Base-by-base conservation (phyloP, 805 yeast species). In the Zygoascus tannicola region DNA sequence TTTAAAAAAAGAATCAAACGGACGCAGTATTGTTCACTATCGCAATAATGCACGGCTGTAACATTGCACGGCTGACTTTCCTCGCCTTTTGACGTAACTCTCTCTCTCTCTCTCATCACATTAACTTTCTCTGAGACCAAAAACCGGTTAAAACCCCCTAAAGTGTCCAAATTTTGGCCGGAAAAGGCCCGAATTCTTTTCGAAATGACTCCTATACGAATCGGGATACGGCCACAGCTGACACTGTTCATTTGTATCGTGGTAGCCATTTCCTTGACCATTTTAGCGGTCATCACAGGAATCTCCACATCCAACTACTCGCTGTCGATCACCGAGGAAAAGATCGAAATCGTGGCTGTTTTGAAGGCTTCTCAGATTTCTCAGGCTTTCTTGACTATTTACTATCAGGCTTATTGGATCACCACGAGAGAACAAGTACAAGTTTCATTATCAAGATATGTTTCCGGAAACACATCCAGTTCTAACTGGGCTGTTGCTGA, bases 311-410 rank as follows among this genome's bases (percentile, higher is more conserved):
- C 56, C 18, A 60, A 67, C 18, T 81, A 76, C 49, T 75, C 80
- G 47, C 72, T 77, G 23, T 63, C 71, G 38, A 62, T 83, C 36
- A 69, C 94, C 54, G 76, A 80, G 1, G 87, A 84, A 49, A 73
- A 87, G 45, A 65, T 87, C 21, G 75, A 75, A 53, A 85, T 85
- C 36, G 83, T 86, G 18, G 83, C 95, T 2, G 83, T 83, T 59
- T 66, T 87, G 44, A 86, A 85, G 60, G 77, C 90, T 0, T 74
- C 88, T 0, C 95, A 87, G 60, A 67, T 86, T 18, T 73, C 71
- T 44, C 95, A 85, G 62, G 73, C 76, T 34, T 65, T 84, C 46
- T 74, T 74, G 46, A 73, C 69, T 48, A 66, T 76, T 22, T 80
- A 77, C 58, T 83, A 80, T 56, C 94, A 85, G 60, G 73, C 80